phyloP scores from a whole-genome alignment of 441 rosid genomes.

The Syzygium syzygioides region DNA sequence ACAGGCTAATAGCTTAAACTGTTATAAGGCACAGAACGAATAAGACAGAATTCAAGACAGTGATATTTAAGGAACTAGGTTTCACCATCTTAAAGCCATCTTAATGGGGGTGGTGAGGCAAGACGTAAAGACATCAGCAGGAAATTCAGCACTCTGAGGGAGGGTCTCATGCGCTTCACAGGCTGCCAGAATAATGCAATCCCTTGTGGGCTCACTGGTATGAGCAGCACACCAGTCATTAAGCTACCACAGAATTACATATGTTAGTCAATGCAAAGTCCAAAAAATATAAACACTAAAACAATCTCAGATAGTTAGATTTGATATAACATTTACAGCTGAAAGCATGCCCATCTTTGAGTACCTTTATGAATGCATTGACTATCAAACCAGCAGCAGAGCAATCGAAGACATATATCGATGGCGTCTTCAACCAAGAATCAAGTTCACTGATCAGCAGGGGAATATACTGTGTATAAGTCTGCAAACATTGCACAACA shows the following conservation, averaged over 20 bases:
- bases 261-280: neutral
- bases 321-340: neutral
- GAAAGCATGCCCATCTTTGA: neutral
- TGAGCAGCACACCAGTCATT: conserved; percentile 70
- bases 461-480: conserved; percentile 96
- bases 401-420: conserved; percentile 97
- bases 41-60: neutral
- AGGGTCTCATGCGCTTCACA: conserved; percentile 98
- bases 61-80: conserved; percentile 6
- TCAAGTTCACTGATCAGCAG: conserved; percentile 89
- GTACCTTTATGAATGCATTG: conserved; percentile 87
- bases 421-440: conserved; percentile 96
- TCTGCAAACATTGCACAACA: conserved; percentile 37
- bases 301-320: neutral
- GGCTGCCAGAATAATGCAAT: conserved; percentile 96
- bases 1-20: neutral
- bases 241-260: conserved; percentile 45
- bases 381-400: conserved; percentile 99
- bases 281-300: conserved; percentile 5
- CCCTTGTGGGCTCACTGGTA: conserved; percentile 59
- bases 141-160: conserved; percentile 95
- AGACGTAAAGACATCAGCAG: conserved; percentile 97
- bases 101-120: conserved; percentile 96
- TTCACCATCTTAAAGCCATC: conserved; percentile 97
- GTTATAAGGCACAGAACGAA: neutral